phyloP scores from a whole-genome alignment of 129 eudicot species.

The Heracleum sosnowskyi region DNA sequence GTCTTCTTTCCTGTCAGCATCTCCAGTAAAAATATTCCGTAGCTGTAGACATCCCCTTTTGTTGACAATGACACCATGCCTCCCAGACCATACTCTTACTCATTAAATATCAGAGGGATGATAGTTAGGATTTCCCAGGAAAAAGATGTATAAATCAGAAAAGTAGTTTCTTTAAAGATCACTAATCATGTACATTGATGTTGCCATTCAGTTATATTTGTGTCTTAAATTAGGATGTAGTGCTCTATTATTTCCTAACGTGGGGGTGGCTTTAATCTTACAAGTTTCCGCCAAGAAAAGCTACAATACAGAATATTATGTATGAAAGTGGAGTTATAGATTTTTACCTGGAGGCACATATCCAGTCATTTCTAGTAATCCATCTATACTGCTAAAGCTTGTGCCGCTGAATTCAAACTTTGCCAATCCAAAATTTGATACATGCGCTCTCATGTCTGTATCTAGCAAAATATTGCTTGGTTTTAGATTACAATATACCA shows the following conservation, averaged over 20 bases:
- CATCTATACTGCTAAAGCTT: slow-evolving; percentile 22
- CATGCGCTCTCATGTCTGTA: slow-evolving; percentile 41
- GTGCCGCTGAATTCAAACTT: slow-evolving; percentile 16
- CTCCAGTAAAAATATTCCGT: neutral
- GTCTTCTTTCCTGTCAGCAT: neutral
- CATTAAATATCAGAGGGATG: neutral
- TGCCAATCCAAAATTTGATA: slow-evolving; percentile 46
- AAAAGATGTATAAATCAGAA: neutral
- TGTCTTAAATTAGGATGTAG: neutral
- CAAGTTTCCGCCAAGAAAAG: neutral
- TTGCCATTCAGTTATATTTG: neutral
- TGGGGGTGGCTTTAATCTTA: neutral
- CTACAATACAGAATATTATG: too few relatives aligned
- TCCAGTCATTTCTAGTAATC: slow-evolving; percentile 36
- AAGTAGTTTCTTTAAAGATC: neutral
- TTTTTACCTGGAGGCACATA: slow-evolving; percentile 43
- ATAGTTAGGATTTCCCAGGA: neutral
- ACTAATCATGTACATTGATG: neutral
- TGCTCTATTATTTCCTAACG: too few relatives aligned
- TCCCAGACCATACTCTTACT: neutral
- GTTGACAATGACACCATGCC: neutral
- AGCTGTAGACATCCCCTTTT: slow-evolving; percentile 8
- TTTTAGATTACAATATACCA: slow-evolving; percentile 45
- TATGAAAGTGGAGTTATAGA: neutral
- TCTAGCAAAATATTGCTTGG: slow-evolving; percentile 49